Evolutionary conservation across 1,139 yeast species (phyloP), one percentile per base, ranked within the genome.

Genomic region (Kluyveromyces marxianus): DNA sequence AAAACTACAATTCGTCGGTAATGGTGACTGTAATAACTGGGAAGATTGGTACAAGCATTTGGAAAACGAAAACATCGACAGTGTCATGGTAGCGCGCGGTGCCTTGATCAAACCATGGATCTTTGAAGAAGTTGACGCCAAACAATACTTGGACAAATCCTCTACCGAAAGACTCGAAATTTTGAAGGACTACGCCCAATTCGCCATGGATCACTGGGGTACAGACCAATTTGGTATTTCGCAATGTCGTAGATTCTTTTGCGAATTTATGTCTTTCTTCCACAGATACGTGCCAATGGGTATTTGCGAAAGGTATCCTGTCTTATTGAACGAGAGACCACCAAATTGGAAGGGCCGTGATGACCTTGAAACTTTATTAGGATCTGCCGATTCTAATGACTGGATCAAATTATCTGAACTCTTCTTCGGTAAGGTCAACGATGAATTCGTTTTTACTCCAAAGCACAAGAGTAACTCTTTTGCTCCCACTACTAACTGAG

Each of bases 81-180:
- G 94, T 34, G 95, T 89, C 25, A 92, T 94, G 97, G 90, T 94
- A 46, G 98, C 98, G 2, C 77, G 99, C 58, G 98, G 97, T 46
- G 97, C 97, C 0, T 76, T 92, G 54, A 90, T 94, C 64, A 92
- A 94, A 67, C 99, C 99, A 41, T 92, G 99, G 99, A 87, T 92
- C 42, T 92, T 92, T 59, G 97, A 94, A 69, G 99, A 92, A 68
- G 79, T 94, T 45, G 94, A 90, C 48, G 74, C 94, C 6, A 80
- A 81, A 58, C 97, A 92, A 65, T 83, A 89, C 62, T 68, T 92
- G 53, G 99, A 92, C 66, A 94, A 92, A 67, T 73, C 88, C 2
- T 82, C 96, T n/a, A 71, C 81, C 35, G 97, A 92, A 67, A 78
- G 99, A 65, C 74, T 92, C 49, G 95, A 82, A 31, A 78, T 83